Evolutionary conservation across 345 rosid genomes (phyloP), one percentile per base, ranked within the genome.

Genomic region (Acer yangbiense): DNA sequence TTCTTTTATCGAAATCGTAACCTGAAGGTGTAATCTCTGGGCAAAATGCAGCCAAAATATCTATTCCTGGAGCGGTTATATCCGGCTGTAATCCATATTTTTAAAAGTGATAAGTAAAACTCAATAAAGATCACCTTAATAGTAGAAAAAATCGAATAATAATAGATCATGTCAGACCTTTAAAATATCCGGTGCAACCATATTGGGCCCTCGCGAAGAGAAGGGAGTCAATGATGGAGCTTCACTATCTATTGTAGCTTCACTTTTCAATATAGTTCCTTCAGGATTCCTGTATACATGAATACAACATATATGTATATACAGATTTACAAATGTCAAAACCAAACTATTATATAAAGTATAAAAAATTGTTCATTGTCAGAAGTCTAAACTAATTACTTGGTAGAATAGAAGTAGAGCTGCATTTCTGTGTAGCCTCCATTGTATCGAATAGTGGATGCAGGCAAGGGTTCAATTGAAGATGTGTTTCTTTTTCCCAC

Each of bases 1-100:
- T 73, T 73, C 86, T 84, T 16, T 76, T 68, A 17, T 80, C 73
- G 0, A 9, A 5, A 7, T 0, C 1, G 3, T 6, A 62, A 29
- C 41, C 20, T 1, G 82, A 73, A 12, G 83, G 81, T 65, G 72
- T 23, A 57, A 57, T 73, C 63, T 35, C 1, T 0, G 81, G 80
- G 21, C 84, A 69, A 80, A 65, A 85, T 58, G 84, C 88, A n/a
- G 90, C 88, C 71, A 87, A 73, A 61, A 83, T 83, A 57, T 85
- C 74, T 61, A 79, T 86, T 25, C 85, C 85, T 6, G 88, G 90
- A 60, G 86, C 88, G 4, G 72, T 83, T 75, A 87, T 64, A 79
- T 87, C 85, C 0, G 85, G 89, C 89, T 85, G 85, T 74, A 85
- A 7, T 65, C 10, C 11, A 32, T 32, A 32, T 32, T 32, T 32